A percentile compares a stretch with the other conserved stretches of the same genome.
Evolutionary conservation across 2,329 filamentous ascomycete species (phyloP).

Genomic region (Trichophyton rubrum): DNA sequence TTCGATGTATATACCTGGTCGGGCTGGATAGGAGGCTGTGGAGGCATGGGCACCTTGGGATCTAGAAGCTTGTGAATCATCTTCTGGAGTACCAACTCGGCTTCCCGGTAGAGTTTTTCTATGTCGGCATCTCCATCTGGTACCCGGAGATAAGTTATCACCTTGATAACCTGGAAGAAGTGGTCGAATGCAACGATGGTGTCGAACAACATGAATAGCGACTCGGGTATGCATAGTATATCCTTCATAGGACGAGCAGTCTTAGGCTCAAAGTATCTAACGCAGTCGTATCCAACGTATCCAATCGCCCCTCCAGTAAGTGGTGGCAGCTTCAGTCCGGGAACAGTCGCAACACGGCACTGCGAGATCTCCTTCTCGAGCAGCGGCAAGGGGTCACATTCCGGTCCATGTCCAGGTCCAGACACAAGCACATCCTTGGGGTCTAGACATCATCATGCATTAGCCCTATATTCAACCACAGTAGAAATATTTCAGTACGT

Average conservation of each 20-base stretch:
- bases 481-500: conserved; percentile 16
- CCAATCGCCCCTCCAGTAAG: conserved; percentile 87
- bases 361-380: conserved; percentile 70
- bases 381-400: conserved; percentile 68
- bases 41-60: conserved; percentile 63
- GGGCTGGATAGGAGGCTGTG: conserved; percentile 57
- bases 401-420: conserved; percentile 73
- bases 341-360: conserved; percentile 69
- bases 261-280: conserved; percentile 95
- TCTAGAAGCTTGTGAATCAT: conserved; percentile 61
- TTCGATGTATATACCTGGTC: conserved; percentile 80
- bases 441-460: conserved; percentile 27
- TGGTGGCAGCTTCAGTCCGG: conserved; percentile 68
- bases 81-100: conserved; percentile 49
- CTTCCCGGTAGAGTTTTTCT: conserved; percentile 56
- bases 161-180: conserved; percentile 83
- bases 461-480: background rate
- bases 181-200: conserved; percentile 90
- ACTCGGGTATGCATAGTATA: conserved; percentile 77
- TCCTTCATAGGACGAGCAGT: conserved; percentile 84
- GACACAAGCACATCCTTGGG: conserved; percentile 70
- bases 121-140: conserved; percentile 47
- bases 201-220: conserved; percentile 92
- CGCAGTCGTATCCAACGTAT: conserved; percentile 95
- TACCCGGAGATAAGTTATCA: conserved; percentile 79